Conservation (phyloP, 805 yeast species). For the Sungouiella blattae region DNA sequence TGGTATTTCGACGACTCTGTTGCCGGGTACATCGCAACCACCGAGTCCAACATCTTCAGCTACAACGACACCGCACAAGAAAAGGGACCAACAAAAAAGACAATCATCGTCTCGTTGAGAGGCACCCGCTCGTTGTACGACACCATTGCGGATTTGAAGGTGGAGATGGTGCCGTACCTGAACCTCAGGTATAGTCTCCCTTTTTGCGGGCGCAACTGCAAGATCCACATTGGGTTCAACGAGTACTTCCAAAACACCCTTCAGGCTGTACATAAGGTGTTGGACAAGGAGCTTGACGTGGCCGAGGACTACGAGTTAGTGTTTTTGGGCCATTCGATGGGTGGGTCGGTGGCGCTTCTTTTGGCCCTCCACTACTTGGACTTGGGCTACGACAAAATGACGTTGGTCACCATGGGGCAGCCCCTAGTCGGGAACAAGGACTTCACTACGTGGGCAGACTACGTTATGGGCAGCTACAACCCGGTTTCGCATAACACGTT, state of each 20-base stretch:
- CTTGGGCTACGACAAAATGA: constrained; percentile 27
- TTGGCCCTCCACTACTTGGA: constrained; percentile 35
- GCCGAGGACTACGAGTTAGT: constrained; percentile 16
- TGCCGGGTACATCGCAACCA: constrained; percentile 37
- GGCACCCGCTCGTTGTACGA: constrained; percentile 43
- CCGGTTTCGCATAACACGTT: constrained; percentile 18
- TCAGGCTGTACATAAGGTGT: constrained; percentile 18
- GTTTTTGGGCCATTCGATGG: constrained; percentile 32
- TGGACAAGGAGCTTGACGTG: constrained; percentile 18
- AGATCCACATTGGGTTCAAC: constrained; percentile 35
- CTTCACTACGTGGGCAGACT: constrained; percentile 37
- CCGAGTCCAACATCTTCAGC: constrained; percentile 24
- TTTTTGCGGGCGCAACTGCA: constrained; percentile 30
- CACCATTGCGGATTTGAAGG: constrained; percentile 36
- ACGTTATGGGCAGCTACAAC: constrained; percentile 25
- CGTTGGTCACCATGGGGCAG: constrained; percentile 42
- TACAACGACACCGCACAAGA: constrained; percentile 7
- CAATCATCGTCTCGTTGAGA: constrained; percentile 34
- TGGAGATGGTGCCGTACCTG: constrained; percentile 30
- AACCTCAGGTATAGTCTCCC: constrained; percentile 21
- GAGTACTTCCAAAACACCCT: constrained; percentile 28
- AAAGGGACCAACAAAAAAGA: constrained; percentile 16
- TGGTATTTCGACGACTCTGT: constrained; percentile 35
- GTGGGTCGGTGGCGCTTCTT: constrained; percentile 40
- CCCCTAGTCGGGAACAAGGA: constrained; percentile 40